phyloP scores from a whole-genome alignment of 2,329 filamentous ascomycete genomes.

The Cephalotrichum gorgonifer region DNA sequence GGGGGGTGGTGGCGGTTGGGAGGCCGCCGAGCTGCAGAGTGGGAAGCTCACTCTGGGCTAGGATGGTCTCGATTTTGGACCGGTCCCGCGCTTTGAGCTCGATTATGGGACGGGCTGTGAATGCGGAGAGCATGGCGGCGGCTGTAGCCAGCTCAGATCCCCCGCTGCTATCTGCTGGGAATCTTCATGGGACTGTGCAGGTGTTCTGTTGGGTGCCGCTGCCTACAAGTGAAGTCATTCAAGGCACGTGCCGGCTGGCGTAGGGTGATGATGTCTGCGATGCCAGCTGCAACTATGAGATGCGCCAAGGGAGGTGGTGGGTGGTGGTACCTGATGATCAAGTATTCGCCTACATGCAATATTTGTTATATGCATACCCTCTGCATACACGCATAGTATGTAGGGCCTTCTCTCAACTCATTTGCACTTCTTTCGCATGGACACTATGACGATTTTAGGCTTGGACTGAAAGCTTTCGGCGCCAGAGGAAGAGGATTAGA shows the following conservation, averaged over 20 bases:
- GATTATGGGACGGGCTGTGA: slow-evolving; percentile 90
- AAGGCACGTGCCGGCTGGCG: background rate
- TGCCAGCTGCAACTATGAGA: background rate
- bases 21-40: background rate
- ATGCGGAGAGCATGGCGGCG: slow-evolving; percentile 83
- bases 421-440: background rate
- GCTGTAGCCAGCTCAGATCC: slow-evolving; percentile 27
- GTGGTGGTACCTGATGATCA: too few relatives aligned
- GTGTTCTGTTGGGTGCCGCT: background rate
- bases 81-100: slow-evolving; percentile 95
- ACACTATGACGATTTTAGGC: too few relatives aligned
- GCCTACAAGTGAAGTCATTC: slow-evolving; percentile 4
- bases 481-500: too few relatives aligned
- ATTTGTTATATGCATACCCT: background rate
- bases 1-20: background rate
- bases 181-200: slow-evolving; percentile 1
- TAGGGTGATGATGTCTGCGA: background rate
- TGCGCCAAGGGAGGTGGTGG: too few relatives aligned
- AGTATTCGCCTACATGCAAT: background rate
- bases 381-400: background rate
- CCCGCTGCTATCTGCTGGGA: slow-evolving; percentile 1
- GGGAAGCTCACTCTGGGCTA: slow-evolving; percentile 63
- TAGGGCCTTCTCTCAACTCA: background rate
- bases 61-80: slow-evolving; percentile 90
- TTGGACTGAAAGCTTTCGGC: too few relatives aligned